Base-by-base conservation (phyloP, 352 stramenopile genomes). In the Thalassiosira oceanica region DNA sequence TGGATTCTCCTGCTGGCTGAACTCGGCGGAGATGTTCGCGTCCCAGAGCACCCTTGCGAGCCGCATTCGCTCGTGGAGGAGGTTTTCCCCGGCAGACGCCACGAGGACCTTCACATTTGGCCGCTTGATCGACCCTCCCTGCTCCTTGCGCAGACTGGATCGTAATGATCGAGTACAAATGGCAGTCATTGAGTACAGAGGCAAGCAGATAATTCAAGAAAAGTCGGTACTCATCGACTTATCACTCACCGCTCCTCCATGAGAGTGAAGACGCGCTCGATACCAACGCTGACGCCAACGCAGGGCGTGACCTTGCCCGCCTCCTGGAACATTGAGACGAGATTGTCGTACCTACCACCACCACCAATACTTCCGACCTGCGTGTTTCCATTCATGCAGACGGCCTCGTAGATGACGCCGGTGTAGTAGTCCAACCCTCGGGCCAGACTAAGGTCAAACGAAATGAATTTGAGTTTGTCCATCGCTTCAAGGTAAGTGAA, bases 401-500 rank as follows among this genome's bases (percentile, higher is more conserved):
- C 94, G 49, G 97, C 97, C 84, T 99, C 96, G 81, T 99, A 99
- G 75, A 99, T 99, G 39, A 99, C 85, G 11, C 96, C 96, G 11
- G 96, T 99, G 86, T 99, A 99, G 91, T 99, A 99, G 83, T 99
- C 96, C 8, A 99, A 85, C 20, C 96, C 96, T 23, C 96, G 92
- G 11, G 96, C 96, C 39, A 99, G 87, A 71, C 90, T 97, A 31
- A 99, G 79, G 62, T 99, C 96, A 66, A 99, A 99, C 23, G 92
- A 74, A 31, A 85, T 71, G 41, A 74, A 83, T 52, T 97, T 76
- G 15, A 98, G 86, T 44, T 96, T 94, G 44, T 92, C 95, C 94
- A 99, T 98, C 23, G 94, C 94, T 36, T 98, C 95, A 8, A 98
- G 77, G 83, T 98, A 99, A 33, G 96, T 91, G 71, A 99, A 99